phyloP scores from a whole-genome alignment of 257 asterid species.

The Hygrophila difformis region DNA sequence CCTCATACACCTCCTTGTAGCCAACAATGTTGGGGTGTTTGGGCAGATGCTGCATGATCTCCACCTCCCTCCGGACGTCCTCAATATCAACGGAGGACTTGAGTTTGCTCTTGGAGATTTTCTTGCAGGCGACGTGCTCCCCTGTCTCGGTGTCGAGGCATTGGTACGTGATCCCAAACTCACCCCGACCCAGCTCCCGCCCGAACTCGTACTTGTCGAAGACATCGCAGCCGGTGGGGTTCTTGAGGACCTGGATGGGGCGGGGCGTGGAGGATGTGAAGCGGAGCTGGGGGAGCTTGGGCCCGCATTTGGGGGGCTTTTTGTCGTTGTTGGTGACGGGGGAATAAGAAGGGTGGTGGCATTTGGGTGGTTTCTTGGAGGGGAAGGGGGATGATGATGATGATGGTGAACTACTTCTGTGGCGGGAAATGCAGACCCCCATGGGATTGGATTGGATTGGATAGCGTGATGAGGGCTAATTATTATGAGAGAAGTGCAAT shows the following conservation, averaged over 20 bases:
- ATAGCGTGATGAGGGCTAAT: too few relatives aligned
- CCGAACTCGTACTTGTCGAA: conserved; percentile 43
- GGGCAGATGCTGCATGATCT: conserved; percentile 77
- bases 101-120: conserved; percentile 64
- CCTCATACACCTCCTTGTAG: conserved; percentile 72
- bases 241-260: conserved; percentile 28
- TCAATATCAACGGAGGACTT: conserved; percentile 63
- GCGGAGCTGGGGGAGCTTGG: conserved; percentile 59
- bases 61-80: conserved; percentile 82
- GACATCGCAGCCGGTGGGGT: conserved; percentile 40
- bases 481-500: too few relatives aligned
- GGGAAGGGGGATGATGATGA: too few relatives aligned
- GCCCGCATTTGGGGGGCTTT: background rate
- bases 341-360: too few relatives aligned
- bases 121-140: conserved; percentile 64
- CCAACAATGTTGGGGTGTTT: conserved; percentile 59
- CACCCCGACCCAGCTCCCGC: conserved; percentile 80
- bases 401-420: too few relatives aligned
- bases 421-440: too few relatives aligned
- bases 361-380: too few relatives aligned
- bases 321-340: too few relatives aligned
- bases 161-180: conserved; percentile 72
- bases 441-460: too few relatives aligned
- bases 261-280: conserved; percentile 22
- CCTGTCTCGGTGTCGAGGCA: conserved; percentile 36